These are phyloP conservation scores for Hanseniaspora vineae DNA, from an alignment of 805 yeast species.

Conservation along the genomic window DNA sequence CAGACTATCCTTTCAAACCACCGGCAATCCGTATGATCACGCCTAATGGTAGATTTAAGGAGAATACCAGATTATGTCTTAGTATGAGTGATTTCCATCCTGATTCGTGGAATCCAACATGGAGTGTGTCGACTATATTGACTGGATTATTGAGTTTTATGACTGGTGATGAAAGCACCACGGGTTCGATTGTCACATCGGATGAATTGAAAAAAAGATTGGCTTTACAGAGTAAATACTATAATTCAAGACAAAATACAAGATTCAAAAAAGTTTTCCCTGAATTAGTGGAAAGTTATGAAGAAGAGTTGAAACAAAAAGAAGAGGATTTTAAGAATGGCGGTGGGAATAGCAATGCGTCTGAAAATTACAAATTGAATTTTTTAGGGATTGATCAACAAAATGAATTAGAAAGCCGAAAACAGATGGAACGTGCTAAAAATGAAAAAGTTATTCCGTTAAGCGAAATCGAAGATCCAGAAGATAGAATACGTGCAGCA, in stretches of 20 bases:
- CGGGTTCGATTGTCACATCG: conserved; percentile 66
- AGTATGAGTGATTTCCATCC: conserved; percentile 95
- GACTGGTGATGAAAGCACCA: conserved; percentile 77
- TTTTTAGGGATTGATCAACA: conserved; percentile 4
- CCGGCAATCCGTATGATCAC: conserved; percentile 84
- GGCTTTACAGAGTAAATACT: conserved; percentile 48
- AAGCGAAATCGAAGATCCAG: conserved; percentile 43
- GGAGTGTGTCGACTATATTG: conserved; percentile 84
- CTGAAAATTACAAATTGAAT: conserved; percentile 3
- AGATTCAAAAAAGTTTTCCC: conserved; percentile 56
- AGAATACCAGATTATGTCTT: conserved; percentile 71
- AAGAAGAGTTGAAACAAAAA: conserved; percentile 16
- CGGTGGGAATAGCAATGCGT: conserved; percentile 5
- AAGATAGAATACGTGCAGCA: conserved; percentile 51
- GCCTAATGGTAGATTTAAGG: conserved; percentile 77
- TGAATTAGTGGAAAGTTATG: conserved; percentile 35
- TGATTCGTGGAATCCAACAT: conserved; percentile 91
- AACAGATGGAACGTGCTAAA: conserved; percentile 15
- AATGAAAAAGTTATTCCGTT: conserved; percentile 22
- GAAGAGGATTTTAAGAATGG: neutral
- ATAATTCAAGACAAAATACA: conserved; percentile 42
- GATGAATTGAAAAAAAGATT: conserved; percentile 40
- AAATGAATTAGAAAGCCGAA: conserved; percentile 3
- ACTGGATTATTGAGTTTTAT: conserved; percentile 82
- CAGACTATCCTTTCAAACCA: conserved; percentile 83